Conservation (phyloP, 2,329 filamentous ascomycete genomes). For the Harringtonia lauricola region DNA sequence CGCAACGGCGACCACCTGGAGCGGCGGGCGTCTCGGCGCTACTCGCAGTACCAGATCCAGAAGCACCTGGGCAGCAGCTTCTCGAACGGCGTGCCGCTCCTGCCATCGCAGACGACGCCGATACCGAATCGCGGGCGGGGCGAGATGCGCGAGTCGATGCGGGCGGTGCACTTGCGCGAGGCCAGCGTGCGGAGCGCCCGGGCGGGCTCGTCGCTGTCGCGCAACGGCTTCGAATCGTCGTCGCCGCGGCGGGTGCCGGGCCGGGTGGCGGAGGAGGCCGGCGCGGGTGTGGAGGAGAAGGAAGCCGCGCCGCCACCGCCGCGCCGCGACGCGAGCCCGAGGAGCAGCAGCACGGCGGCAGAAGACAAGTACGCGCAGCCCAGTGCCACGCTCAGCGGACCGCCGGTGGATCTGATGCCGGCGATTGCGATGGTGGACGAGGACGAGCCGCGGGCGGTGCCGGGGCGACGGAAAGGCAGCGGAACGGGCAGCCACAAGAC, state of each 20-base stretch:
- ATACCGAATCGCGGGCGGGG: constrained; percentile 72
- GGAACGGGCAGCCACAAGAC: background rate
- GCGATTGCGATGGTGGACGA: constrained; percentile 21
- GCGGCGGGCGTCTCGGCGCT: constrained; percentile 80
- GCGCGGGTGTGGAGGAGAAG: constrained; percentile 11
- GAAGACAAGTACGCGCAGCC: constrained; percentile 50
- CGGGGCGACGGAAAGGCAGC: background rate
- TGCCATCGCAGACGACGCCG: constrained; percentile 73
- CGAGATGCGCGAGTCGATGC: constrained; percentile 77
- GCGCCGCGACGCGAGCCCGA: constrained; percentile 29
- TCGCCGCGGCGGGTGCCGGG: constrained; percentile 50
- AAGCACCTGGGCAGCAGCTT: constrained; percentile 72
- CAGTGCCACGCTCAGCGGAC: constrained; percentile 47
- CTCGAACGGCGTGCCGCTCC: constrained; percentile 72
- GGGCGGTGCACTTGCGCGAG: constrained; percentile 46
- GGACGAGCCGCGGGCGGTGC: constrained; percentile 16
- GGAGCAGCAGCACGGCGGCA: constrained; percentile 47
- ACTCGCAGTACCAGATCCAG: constrained; percentile 93
- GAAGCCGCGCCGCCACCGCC: background rate
- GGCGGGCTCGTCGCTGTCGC: constrained; percentile 29
- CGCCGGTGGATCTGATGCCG: constrained; percentile 32
- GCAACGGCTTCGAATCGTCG: constrained; percentile 38
- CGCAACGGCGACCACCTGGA: constrained; percentile 78
- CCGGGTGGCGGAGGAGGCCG: constrained; percentile 53
- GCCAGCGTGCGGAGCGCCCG: constrained; percentile 32